Evolutionary conservation across 108 stramenopile genomes (phyloP), one percentile per base, ranked within the genome.

Genomic region (Conticribra guillardii): DNA sequence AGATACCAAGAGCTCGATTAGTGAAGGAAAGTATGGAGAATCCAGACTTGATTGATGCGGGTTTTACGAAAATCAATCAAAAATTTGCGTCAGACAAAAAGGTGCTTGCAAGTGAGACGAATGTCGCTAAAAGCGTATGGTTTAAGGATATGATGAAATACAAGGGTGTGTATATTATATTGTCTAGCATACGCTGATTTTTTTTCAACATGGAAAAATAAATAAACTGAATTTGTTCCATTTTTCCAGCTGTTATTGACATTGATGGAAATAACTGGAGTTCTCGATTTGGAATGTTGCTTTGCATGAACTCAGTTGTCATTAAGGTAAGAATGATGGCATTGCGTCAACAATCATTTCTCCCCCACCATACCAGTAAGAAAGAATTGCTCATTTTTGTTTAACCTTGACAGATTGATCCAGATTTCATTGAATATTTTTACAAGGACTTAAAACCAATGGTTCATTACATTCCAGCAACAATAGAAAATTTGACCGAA

Each of bases 231-330:
- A n/a, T 1, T 21, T 28, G 21, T 49, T 17, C 47, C 29, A 1
- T n/a, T 27, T 63, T 26, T 41, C 2, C 0, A 71, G 70, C 72
- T 11, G 64, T 73, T 30, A 57, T 73, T 32, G 74, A 76, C 48
- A 76, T 76, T 28, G 74, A 76, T 48, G 74, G 74, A 7, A 76
- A 76, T 29, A 62, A 62, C 32, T 76, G 74, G 74, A 60, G 57
- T 3, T 54, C 68, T 15, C 57, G 74, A n/a, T 76, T 69, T 21
- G 48, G 58, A 44, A 69, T 32, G 59, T 44, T 76, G 21, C 67
- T 76, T 15, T 76, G 74, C 51, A 26, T 45, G 30, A 76, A 76
- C 48, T 68, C 67, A 8, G 74, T 76, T 26, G 59, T 76, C 54
- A 62, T 76, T 21, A 69, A 69, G 57, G 68, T 69, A 11, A 33